Evolutionary conservation across 345 rosid genomes (phyloP).

Genomic region (Pelargonium nanum): DNA sequence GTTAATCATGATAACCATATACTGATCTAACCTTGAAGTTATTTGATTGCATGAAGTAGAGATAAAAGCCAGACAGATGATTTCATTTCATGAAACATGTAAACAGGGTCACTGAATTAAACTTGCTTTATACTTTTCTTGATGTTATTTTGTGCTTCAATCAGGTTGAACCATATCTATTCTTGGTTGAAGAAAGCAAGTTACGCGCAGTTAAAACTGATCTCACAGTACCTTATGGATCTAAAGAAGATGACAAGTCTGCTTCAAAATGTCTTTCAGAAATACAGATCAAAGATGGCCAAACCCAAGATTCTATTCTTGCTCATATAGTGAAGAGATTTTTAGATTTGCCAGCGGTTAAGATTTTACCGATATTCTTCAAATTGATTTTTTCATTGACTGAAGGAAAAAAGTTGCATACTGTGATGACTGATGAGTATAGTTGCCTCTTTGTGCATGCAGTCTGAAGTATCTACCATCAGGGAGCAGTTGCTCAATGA

Average conservation of each 20-base stretch:
- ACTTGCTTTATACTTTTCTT: conserved; percentile 1
- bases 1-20: background rate
- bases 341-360: conserved; percentile 45
- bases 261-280: conserved; percentile 48
- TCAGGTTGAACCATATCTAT: conserved; percentile 81
- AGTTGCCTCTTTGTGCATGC: conserved; percentile 29
- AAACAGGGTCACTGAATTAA: background rate
- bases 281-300: conserved; percentile 35
- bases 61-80: background rate
- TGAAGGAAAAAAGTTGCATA: background rate
- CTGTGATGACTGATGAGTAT: conserved; percentile 8
- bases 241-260: conserved; percentile 49
- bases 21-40: background rate
- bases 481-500: conserved; percentile 54
- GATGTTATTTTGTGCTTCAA: conserved; percentile 13
- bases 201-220: conserved; percentile 36
- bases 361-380: conserved; percentile 1
- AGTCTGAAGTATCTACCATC: conserved; percentile 48
- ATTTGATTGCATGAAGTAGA: background rate
- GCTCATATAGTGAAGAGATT: conserved; percentile 58
- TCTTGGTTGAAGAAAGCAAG: conserved; percentile 68
- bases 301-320: conserved; percentile 41
- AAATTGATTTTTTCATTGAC: background rate
- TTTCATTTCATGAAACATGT: no score
- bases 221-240: conserved; percentile 39